Conservation (phyloP, 225 moss, liverwort and hornwort species). For the Straminergon stramineum region DNA sequence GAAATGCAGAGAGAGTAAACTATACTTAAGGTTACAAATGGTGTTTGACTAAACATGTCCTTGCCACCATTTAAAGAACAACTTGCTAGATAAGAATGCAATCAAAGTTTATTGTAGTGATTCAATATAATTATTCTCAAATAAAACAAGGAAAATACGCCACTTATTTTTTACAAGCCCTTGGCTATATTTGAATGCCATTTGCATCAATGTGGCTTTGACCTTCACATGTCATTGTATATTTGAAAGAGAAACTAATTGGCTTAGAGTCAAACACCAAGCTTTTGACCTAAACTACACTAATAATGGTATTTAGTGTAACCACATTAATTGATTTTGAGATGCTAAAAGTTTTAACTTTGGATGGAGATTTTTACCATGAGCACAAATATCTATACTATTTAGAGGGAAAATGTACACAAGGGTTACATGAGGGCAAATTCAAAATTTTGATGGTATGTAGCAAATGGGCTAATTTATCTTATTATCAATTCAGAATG, state of each 20-base stretch:
- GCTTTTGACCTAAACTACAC: background rate
- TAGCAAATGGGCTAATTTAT: fast-evolving
- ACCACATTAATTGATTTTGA: background rate
- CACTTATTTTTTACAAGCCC: background rate
- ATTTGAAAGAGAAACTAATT: background rate
- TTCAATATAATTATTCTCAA: too few relatives aligned
- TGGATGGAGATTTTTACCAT: background rate
- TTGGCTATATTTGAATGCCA: background rate
- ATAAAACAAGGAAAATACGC: background rate
- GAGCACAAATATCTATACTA: background rate
- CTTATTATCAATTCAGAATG: background rate
- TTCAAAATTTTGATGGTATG: fast-evolving
- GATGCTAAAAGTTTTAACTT: background rate
- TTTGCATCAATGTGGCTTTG: background rate
- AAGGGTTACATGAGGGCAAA: fast-evolving
- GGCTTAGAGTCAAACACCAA: background rate
- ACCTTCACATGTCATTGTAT: background rate
- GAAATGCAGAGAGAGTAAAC: background rate
- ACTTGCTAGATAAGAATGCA: background rate
- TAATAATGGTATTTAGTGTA: background rate
- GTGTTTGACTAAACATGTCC: background rate
- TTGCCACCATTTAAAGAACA: background rate
- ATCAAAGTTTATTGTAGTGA: background rate
- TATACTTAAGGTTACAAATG: background rate
- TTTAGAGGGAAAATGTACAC: background rate